Evolutionary conservation across 176 grass and related monocot species (phyloP), one percentile per base, ranked within the genome.

Genomic region (Musa beccarii): DNA sequence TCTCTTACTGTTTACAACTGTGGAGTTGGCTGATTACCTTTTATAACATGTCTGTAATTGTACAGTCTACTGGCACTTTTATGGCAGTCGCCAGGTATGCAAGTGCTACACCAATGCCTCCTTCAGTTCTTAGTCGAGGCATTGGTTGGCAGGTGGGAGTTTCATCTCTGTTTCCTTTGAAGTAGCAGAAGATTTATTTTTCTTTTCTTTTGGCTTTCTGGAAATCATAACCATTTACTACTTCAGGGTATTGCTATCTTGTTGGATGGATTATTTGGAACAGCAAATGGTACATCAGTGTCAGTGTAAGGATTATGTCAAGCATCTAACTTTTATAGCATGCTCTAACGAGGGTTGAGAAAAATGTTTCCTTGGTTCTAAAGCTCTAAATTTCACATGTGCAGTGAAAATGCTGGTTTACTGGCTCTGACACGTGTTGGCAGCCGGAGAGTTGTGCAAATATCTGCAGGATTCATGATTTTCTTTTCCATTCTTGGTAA

Each of bases 391-490:
- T 82, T 79, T 63, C 81, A 75, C 52, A 74, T 73, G 63, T 76
- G 2, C 75, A 98, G 95, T 72, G 90, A 98, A 70, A 98, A 98
- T 89, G 22, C 81, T 34, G 95, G 95, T 70, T 87, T 98, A 74
- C 83, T 98, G 70, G 86, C 52, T 21, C 72, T 98, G 86, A 98
- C 90, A 50, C 82, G 75, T 26, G 74, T 98, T 74, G 95, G 95
- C 65, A 98, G 81, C 28, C 78, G 90, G 66, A 88, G 90, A 67
- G 95, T 98, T 43, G 95, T 98, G 52, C 95, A 98, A 69, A 94
- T 98, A 81, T 93, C 95, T 83, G 90, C 95, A 14, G 95, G 95
- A 0, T 98, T 94, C 78, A 98, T 98, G 95, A 91, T 98, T 76
- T 98, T 98, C 86, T 98, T 98, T 53, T 87, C 95, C 51, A 52